A percentile compares a stretch with the other conserved stretches of the same genome.
These are phyloP conservation scores for Populus hybrid DNA, from an alignment of 441 rosid species.

Conservation along the genomic window DNA sequence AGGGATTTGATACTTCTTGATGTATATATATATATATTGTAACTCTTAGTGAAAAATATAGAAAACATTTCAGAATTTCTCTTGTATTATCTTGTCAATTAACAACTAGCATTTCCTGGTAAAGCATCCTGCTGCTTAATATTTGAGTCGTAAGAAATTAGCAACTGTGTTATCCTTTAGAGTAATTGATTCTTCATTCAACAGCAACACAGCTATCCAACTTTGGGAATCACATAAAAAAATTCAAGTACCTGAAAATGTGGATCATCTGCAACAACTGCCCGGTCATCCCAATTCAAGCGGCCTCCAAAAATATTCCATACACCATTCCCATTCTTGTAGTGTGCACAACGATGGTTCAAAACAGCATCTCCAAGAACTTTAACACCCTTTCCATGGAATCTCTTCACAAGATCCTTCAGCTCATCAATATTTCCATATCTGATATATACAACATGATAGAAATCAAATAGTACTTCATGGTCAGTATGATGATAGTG, in stretches of 20 bases:
- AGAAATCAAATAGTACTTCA: constrained; percentile 8
- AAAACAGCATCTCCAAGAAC: constrained; percentile 92
- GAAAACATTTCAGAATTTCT: too few species aligned
- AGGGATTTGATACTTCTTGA: too few species aligned
- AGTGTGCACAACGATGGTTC: constrained; percentile 96
- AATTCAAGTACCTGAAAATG: constrained; percentile 78
- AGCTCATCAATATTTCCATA: constrained; percentile 86
- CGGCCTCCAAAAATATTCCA: constrained; percentile 98
- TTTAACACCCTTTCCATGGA: constrained; percentile 72
- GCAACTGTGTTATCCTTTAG: background rate
- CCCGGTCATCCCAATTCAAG: constrained; percentile 91
- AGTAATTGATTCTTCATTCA: background rate
- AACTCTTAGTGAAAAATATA: too few species aligned
- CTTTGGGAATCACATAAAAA: background rate
- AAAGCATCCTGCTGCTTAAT: background rate
- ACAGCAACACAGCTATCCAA: constrained; percentile 6
- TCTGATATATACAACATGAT: constrained; percentile 36
- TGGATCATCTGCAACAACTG: constrained; percentile 93
- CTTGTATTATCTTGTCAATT: too few species aligned
- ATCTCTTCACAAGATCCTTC: constrained; percentile 63
- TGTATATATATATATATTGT: too few species aligned
- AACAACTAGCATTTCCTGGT: background rate
- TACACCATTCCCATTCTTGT: constrained; percentile 75
- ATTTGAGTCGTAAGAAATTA: background rate
- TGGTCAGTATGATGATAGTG: background rate